Percentiles rank a stretch among this genome's conserved stretches.
Evolutionary conservation across 768 basidiomycete species (phyloP).

Genomic region (Phanerochaete sordida): DNA sequence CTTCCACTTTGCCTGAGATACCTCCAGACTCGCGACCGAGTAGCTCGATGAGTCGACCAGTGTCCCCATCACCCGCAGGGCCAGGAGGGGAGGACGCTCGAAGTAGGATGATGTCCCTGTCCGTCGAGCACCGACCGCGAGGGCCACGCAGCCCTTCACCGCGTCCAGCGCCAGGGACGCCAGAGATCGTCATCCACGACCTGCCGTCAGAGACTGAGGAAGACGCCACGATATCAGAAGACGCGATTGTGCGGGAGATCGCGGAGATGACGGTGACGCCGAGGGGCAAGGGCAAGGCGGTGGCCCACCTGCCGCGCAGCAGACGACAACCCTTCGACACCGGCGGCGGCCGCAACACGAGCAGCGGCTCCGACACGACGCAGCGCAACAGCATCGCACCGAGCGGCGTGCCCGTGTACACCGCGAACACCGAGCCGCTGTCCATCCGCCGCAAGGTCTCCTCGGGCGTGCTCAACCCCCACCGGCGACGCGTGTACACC

Average conservation of each 20-base stretch:
- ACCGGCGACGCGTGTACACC: conserved; percentile 27
- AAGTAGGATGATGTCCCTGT: conserved; percentile 42
- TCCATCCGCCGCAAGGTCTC: conserved; percentile 85
- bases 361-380: conserved; percentile 33
- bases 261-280: conserved; percentile 21
- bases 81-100: conserved; percentile 25
- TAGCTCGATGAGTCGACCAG: conserved; percentile 43
- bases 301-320: conserved; percentile 64
- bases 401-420: not conserved
- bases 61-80: conserved; percentile 28
- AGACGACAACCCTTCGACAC: conserved; percentile 65
- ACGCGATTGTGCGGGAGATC: conserved; percentile 27
- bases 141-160: conserved; percentile 80
- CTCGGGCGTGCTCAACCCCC: conserved; percentile 41
- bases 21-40: conserved; percentile 35
- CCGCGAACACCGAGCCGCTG: conserved; percentile 59
- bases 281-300: conserved; percentile 16
- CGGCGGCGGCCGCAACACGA: conserved; percentile 36
- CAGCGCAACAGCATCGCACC: not conserved
- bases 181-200: conserved; percentile 6
- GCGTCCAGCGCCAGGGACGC: conserved; percentile 42
- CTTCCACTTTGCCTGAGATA: conserved; percentile 36
- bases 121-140: conserved; percentile 57
- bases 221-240: conserved; percentile 42
- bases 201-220: not conserved